These are phyloP conservation scores for Fusarium phyllophilum DNA, from an alignment of 2,329 filamentous ascomycete species.

Conservation along the genomic window DNA sequence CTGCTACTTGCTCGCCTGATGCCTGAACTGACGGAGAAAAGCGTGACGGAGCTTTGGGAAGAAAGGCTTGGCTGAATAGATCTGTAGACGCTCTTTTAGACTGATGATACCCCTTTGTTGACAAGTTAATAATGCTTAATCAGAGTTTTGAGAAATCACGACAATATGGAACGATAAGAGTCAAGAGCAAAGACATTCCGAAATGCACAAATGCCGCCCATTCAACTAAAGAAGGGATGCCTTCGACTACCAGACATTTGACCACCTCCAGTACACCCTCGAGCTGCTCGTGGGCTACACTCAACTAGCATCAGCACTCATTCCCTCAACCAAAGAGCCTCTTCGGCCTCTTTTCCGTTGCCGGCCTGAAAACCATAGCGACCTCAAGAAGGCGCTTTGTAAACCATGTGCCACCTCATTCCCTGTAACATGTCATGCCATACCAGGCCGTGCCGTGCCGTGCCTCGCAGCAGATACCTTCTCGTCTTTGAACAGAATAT, in stretches of 20 bases:
- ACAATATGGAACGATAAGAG: not conserved
- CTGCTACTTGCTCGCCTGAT: constrained; percentile 82
- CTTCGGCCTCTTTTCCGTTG: not conserved
- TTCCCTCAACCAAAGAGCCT: not conserved
- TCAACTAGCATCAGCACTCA: not conserved
- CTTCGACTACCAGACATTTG: constrained; percentile 15
- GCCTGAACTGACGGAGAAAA: constrained; percentile 82
- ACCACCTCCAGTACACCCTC: constrained; percentile 4
- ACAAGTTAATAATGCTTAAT: constrained; percentile 3
- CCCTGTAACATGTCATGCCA: constrained; percentile 9
- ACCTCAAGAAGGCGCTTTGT: not conserved
- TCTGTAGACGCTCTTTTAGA: constrained; percentile 16
- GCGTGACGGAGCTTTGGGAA: constrained; percentile 76
- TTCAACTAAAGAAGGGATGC: constrained; percentile 41
- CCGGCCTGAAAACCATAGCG: not conserved
- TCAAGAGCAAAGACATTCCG: constrained; percentile 38
- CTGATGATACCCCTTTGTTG: constrained; percentile 38
- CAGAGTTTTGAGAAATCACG: not conserved
- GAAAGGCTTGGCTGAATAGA: constrained; percentile 66
- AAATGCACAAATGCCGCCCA: constrained; percentile 45
- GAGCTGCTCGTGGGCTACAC: not conserved
- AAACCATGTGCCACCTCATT: constrained; percentile 6
- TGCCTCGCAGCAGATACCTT: constrained; percentile 43
- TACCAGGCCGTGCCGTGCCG: constrained; percentile 17
- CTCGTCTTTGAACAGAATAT: constrained; percentile 36